Evolutionary conservation across 306 rosid genomes (phyloP).

Genomic region (Glycine soja): DNA sequence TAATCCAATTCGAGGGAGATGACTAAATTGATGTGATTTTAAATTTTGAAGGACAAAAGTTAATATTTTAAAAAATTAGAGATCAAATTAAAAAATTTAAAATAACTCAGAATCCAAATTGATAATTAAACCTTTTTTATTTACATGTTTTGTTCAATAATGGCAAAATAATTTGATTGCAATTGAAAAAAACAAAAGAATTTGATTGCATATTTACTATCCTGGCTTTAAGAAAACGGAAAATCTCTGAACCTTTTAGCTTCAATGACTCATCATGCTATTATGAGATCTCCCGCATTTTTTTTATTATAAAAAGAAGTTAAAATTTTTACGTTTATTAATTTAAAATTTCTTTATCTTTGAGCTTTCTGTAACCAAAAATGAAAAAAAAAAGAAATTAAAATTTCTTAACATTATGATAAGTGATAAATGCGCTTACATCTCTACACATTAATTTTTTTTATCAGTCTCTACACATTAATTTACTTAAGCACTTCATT

Average conservation of each 20-base stretch:
- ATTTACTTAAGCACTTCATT: neutral
- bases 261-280: neutral
- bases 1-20: no score
- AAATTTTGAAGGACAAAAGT: no score
- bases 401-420: neutral
- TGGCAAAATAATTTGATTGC: no score
- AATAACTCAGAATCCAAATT: no score
- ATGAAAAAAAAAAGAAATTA: no score
- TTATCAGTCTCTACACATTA: neutral
- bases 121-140: no score
- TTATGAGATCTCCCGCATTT: neutral
- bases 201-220: neutral
- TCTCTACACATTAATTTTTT: neutral
- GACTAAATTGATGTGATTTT: no score
- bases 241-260: neutral
- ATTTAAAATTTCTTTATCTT: neutral
- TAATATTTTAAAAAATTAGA: no score
- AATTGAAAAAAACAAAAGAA: neutral
- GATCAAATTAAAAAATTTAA: no score
- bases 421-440: neutral
- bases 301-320: neutral
- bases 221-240: neutral
- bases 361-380: no score
- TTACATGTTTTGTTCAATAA: no score
- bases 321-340: neutral